These are phyloP conservation scores for Aspergillus sp. DNA, from an alignment of 2,329 filamentous ascomycete species.

Conservation along the genomic window DNA sequence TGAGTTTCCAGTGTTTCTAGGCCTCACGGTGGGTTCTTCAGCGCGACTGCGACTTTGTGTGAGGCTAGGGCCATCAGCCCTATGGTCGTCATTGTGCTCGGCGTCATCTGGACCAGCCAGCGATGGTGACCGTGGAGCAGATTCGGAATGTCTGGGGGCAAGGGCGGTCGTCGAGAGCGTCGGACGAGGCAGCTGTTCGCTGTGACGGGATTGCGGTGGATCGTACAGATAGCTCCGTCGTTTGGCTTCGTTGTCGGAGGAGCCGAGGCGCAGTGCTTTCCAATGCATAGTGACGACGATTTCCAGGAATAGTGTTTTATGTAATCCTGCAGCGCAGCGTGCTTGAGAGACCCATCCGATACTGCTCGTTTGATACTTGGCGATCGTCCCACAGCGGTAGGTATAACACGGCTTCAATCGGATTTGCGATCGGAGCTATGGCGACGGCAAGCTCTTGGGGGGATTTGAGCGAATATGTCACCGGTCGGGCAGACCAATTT, in stretches of 20 bases:
- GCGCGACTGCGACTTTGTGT: conserved; percentile 19
- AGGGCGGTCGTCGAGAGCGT: conserved; percentile 31
- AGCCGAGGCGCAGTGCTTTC: conserved; percentile 40
- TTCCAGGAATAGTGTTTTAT: conserved; percentile 20
- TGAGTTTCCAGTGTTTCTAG: conserved; percentile 18
- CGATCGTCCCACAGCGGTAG: not conserved
- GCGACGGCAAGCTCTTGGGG: conserved; percentile 6
- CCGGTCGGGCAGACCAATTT: conserved; percentile 17
- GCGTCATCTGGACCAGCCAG: conserved; percentile 21
- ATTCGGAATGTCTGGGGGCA: conserved; percentile 37
- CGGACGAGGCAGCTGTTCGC: conserved; percentile 41
- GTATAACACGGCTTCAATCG: not conserved
- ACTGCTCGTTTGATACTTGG: conserved; percentile 7
- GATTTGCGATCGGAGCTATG: conserved; percentile 6
- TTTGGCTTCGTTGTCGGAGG: conserved; percentile 37
- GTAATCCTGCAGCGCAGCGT: conserved; percentile 22
- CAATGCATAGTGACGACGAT: conserved; percentile 41
- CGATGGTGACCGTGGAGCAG: conserved; percentile 31
- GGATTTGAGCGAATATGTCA: conserved; percentile 12
- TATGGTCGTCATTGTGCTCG: conserved; percentile 14
- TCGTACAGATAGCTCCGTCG: conserved; percentile 35
- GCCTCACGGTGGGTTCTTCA: conserved; percentile 18
- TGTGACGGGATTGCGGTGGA: conserved; percentile 33
- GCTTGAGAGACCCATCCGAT: conserved; percentile 24
- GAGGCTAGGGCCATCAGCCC: conserved; percentile 11